Base-by-base conservation (phyloP, 1,284 basidiomycete genomes). In the Boletus smithii region DNA sequence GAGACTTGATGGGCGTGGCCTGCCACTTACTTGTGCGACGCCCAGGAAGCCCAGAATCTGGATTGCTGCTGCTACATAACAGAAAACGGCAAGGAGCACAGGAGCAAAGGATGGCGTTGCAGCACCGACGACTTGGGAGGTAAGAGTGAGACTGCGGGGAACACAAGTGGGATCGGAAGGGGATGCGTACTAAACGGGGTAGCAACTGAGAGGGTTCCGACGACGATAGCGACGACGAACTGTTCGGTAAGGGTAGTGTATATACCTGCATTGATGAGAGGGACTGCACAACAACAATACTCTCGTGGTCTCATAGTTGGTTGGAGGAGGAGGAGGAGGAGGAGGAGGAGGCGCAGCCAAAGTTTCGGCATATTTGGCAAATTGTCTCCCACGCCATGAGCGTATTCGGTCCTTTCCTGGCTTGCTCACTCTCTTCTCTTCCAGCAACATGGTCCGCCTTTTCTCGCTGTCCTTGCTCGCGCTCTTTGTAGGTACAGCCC, bases 11-110 rank as follows among this genome's bases (percentile, higher is more conserved):
- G 24, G 17, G 46, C 24, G 17, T 17, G 47, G 22, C 14, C 9
- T 17, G 39, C n/a, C 17, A 68, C 79, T 46, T 58, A 87, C 91
- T 71, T 77, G 75, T 46, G 80, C 77, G 32, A 95, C 91, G 47
- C 86, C 91, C 42, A 92, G 66, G 66, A 93, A 86, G 2, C 93
- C 94, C 10, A 95, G 62, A 0, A 89, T 55, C 65, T 95, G 94
- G 11, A 87, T 53, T 4, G 70, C 81, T 48, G 83, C 84, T 18
- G 77, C 83, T 41, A 84, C 72, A 65, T 91, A 89, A 57, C 85
- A 88, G 23, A 91, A 65, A 11, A 81, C 75, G 3, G 80, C 91
- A 44, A 95, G 75, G 46, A 95, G 72, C 72, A 73, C 80, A n/a
- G 80, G 74, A 0, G 86, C 83, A 59, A 84, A 85, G 1, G 77